These are phyloP conservation scores for Tympanopsis confertula DNA, from an alignment of 2,329 filamentous ascomycete species.

Conservation along the genomic window DNA sequence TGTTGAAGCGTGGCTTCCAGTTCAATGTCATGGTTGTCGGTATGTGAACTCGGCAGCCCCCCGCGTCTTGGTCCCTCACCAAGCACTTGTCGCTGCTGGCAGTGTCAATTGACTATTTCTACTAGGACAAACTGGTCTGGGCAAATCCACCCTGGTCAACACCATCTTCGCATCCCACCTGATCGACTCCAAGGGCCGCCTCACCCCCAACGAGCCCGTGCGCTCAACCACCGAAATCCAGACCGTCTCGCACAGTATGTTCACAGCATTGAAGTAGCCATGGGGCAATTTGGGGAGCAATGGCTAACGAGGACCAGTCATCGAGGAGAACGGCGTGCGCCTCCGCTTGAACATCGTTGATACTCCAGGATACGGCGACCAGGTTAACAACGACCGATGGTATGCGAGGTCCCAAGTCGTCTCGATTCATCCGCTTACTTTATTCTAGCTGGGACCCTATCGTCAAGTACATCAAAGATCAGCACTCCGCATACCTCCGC, in stretches of 20 bases:
- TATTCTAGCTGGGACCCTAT: slow-evolving; percentile 75
- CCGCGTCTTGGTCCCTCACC: slow-evolving; percentile 3
- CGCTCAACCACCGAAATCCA: slow-evolving; percentile 97
- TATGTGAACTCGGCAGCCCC: slow-evolving; percentile 37
- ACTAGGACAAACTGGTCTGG: slow-evolving; percentile 89
- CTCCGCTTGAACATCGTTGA: slow-evolving; percentile 97
- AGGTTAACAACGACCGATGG: slow-evolving; percentile 99
- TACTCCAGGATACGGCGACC: slow-evolving; percentile 92
- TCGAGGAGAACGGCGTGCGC: slow-evolving; percentile 98
- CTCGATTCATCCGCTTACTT: slow-evolving; percentile 13
- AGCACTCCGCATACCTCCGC: slow-evolving; percentile 96
- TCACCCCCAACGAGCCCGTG: slow-evolving; percentile 83
- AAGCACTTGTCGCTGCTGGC: neutral
- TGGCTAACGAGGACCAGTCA: slow-evolving; percentile 38
- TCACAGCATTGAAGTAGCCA: slow-evolving; percentile 20
- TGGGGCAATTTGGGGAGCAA: neutral
- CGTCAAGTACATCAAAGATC: slow-evolving; percentile 99
- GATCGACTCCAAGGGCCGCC: slow-evolving; percentile 95
- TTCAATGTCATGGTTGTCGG: slow-evolving; percentile 99
- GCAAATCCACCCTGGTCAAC: slow-evolving; percentile 98
- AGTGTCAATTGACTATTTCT: slow-evolving; percentile 17
- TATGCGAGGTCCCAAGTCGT: slow-evolving; percentile 12
- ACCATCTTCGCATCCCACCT: slow-evolving; percentile 99
- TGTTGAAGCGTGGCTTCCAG: slow-evolving; percentile 98
- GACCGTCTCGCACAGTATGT: slow-evolving; percentile 69